phyloP scores from a whole-genome alignment of 805 yeast species.

The Zygosaccharomyces rouxii region DNA sequence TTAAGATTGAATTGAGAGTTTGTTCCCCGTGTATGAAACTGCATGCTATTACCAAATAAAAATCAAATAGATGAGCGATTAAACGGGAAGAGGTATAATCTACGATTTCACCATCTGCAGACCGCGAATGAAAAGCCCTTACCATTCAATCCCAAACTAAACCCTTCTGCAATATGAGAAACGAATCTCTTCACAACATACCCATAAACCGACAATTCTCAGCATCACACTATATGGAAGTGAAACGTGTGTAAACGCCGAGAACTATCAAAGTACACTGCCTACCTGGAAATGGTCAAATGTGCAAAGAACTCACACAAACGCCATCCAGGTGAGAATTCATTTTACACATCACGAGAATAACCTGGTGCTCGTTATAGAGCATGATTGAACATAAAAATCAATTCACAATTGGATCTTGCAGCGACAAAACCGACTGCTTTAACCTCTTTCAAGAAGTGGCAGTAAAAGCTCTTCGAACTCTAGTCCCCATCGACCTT shows the following conservation, averaged over 20 bases:
- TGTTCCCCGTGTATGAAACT: conserved; percentile 41
- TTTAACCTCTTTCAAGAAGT: not conserved
- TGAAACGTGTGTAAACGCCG: conserved; percentile 24
- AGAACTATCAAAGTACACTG: conserved; percentile 20
- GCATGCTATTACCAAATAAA: conserved; percentile 32
- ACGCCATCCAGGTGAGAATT: conserved; percentile 6
- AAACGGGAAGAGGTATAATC: conserved; percentile 34
- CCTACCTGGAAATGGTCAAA: conserved; percentile 14
- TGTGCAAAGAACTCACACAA: conserved; percentile 25
- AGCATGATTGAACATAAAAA: not conserved
- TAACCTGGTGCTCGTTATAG: not conserved
- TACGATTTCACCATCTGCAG: conserved; percentile 20
- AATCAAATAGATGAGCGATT: conserved; percentile 38
- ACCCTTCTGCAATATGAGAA: not conserved
- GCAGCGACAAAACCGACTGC: not conserved
- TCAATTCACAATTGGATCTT: not conserved
- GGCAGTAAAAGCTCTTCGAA: not conserved
- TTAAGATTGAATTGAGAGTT: conserved; percentile 5
- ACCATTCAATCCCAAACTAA: conserved; percentile 3
- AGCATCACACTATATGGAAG: conserved; percentile 30
- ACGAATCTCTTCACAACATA: not conserved
- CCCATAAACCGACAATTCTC: not conserved
- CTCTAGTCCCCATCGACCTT: not conserved
- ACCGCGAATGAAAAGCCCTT: not conserved
- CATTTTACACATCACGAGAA: not conserved